Base-by-base conservation (phyloP, 2,329 filamentous ascomycete genomes). In the Penicillium nordicum region DNA sequence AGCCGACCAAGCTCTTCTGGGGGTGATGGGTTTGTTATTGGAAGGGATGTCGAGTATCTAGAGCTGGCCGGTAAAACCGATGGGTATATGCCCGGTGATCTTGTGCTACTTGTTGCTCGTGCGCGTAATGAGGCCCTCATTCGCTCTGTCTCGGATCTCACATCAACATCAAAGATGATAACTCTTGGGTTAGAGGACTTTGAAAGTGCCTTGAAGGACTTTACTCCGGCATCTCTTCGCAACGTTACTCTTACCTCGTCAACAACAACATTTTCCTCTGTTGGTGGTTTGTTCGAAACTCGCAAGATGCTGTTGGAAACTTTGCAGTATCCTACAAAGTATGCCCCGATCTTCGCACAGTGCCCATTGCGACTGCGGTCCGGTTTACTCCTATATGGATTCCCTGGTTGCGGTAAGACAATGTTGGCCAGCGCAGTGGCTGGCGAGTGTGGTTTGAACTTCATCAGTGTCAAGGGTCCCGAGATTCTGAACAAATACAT, bases 401-500 rank as follows among this genome's bases (percentile, higher is more conserved):
- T 89, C 68, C 94, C 94, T 0, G 94, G 94, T 2, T 97, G 94
- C 69, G 95, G 95, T 59, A 99, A 99, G 77, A 99, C 94, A 0
- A 82, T 99, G 9, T 84, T 99, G 10, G 94, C 95, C 21, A 96
- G 90, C 56, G 94, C 94, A 0, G 93, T 99, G n/a, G 94, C 95
- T 12, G 93, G 93, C 54, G 94, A 99, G 77, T 97, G 93, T 69
- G 93, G 93, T 0, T 85, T 99, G 58, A 99, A 99, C 74, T 99
- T 99, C 75, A 99, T 99, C 74, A 92, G 88, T 40, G 94, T 99
- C 69, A 99, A 99, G 77, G 94, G 94, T 0, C 94, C 94, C 0
- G 95, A 99, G 74, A 97, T 99, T 57, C 78, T 99, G 53, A 99
- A 99, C 80, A 99, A 99, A 76, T 99, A 99, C 73, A 99, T 99